Percentiles rank a stretch among this genome's conserved stretches.
phyloP scores from a whole-genome alignment of 208 protist genomes.

The Entamoeba moshkovskii region DNA sequence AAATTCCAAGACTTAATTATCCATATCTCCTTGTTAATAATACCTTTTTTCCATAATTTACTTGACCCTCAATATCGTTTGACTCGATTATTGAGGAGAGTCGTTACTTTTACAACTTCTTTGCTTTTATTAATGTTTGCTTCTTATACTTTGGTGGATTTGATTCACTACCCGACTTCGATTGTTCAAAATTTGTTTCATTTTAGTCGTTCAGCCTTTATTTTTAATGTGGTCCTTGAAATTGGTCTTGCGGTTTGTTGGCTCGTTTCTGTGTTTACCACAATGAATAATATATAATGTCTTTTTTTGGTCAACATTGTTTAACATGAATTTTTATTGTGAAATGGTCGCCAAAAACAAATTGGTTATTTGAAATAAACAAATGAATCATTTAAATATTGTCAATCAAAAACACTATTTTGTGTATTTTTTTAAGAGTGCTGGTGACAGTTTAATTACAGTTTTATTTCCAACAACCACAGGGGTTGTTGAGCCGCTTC shows the following conservation, averaged over 20 bases:
- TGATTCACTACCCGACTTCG: not conserved
- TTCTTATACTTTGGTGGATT: not conserved
- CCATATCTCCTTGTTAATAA: not conserved
- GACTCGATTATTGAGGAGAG: not conserved
- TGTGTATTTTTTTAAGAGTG: too few relatives aligned
- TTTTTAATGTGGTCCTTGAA: not conserved
- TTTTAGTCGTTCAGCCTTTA: not conserved
- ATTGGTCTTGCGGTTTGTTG: not conserved
- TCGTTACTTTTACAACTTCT: not conserved
- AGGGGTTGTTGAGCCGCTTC: too few relatives aligned
- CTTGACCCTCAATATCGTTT: not conserved
- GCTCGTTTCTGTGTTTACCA: not conserved
- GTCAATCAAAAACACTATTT: too few relatives aligned
- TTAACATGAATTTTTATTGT: too few relatives aligned
- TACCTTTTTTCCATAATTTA: not conserved
- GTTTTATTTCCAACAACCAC: too few relatives aligned
- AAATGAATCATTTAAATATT: too few relatives aligned
- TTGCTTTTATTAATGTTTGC: not conserved
- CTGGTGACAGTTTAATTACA: too few relatives aligned
- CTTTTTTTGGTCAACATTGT: too few relatives aligned
- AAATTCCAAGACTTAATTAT: not conserved
- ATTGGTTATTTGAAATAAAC: too few relatives aligned
- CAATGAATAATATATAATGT: too few relatives aligned
- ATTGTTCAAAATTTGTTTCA: not conserved
- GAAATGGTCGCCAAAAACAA: too few relatives aligned